Percentiles rank a stretch among this genome's conserved stretches.
phyloP scores from a whole-genome alignment of 208 protist species.

The Trypanosomatidae sp. region DNA sequence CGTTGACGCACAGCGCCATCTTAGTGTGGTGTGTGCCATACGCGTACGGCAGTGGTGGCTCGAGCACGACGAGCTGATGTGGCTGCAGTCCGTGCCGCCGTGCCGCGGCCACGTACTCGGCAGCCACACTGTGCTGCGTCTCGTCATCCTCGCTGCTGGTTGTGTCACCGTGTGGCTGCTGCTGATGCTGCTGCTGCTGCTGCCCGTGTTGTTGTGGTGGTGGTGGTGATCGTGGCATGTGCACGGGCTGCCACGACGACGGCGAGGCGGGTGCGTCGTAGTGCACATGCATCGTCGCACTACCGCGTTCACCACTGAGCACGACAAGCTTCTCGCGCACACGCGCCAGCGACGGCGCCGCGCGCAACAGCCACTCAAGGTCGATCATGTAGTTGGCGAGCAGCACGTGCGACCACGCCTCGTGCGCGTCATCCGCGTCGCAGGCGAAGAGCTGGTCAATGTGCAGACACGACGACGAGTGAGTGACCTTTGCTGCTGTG shows the following conservation, averaged over 20 bases:
- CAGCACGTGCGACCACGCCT: slow-evolving; percentile 41
- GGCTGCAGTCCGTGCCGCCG: background rate
- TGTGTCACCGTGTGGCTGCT: too few species aligned
- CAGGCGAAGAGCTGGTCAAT: slow-evolving; percentile 35
- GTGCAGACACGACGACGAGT: slow-evolving; percentile 6
- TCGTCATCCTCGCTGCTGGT: too few species aligned
- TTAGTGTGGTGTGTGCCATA: slow-evolving; percentile 85
- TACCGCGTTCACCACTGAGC: slow-evolving; percentile 39
- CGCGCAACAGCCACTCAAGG: slow-evolving; percentile 30
- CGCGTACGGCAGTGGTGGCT: slow-evolving; percentile 44
- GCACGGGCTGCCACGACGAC: too few species aligned
- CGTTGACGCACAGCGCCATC: slow-evolving; percentile 40
- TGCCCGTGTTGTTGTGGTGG: too few species aligned
- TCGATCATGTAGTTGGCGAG: slow-evolving; percentile 68
- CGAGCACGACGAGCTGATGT: slow-evolving; percentile 24
- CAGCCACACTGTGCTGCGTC: too few species aligned
- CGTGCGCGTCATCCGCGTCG: slow-evolving; percentile 11
- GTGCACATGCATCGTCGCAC: slow-evolving; percentile 11
- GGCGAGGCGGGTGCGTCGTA: too few species aligned
- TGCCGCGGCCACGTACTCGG: too few species aligned
- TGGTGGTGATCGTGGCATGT: too few species aligned
- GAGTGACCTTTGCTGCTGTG: too few species aligned
- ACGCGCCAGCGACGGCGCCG: slow-evolving; percentile 15
- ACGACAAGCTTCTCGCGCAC: slow-evolving; percentile 20
- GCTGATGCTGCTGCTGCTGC: too few species aligned